Base-by-base conservation (phyloP, 768 basidiomycete genomes). In the Lactifluus hygrophoroides region DNA sequence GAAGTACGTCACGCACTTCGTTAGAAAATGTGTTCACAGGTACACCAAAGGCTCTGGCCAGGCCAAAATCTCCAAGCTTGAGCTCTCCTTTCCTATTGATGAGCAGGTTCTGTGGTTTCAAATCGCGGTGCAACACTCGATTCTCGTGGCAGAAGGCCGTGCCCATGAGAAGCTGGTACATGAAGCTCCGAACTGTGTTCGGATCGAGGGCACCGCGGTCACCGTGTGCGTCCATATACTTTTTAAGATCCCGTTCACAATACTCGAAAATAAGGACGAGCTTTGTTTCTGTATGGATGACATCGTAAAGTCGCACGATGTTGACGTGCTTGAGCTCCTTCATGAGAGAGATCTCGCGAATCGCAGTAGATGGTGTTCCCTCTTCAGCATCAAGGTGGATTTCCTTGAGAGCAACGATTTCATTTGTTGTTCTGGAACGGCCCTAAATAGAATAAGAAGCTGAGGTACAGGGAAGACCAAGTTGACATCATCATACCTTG, bases 361-460 rank as follows among this genome's bases (percentile, higher is more conserved):
- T 99, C 54, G 96, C 96, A 14, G 96, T 99, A 46, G 90, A 94
- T 32, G 96, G 96, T 0, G 96, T 99, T 34, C 96, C 96, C 75
- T 99, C 96, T 73, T 99, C 96, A 5, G 96, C 90, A 76, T 99
- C 96, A 60, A 99, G 88, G 68, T 98, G 94, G 64, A 99, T 99
- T 76, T 99, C 96, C 72, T 99, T 99, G 56, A 99, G 73, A 13
- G 96, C 96, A 17, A 99, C 96, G 52, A 96, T 92, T 72, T 98
- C 96, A 66, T 96, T 96, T n/a, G 94, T 98, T 32, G 93, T 93
- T 60, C 94, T 79, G 21, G 94, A 96, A 62, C 95, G 86, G 16
- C 96, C 96, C 90, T 93, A 37, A n/a, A 23, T 23, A 17, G 37
- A 32, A 19, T 17, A 8, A 19, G 23, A 30, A 45, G 28, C 40